Base-by-base conservation (phyloP, 441 rosid species). In the Populus trichocarpa region DNA sequence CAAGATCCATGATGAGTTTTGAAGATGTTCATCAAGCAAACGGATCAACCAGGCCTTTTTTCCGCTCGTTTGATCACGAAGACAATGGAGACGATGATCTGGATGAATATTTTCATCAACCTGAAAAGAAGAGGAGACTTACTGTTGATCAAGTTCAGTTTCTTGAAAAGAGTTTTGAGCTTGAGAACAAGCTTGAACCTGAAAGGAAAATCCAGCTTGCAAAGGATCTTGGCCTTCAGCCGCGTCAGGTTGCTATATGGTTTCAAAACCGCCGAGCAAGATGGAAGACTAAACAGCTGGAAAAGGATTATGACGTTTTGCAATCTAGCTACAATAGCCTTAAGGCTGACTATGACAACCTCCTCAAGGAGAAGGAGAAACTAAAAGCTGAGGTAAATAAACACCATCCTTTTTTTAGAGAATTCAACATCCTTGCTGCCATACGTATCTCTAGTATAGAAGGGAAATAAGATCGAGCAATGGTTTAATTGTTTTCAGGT, bases 161-260 rank as follows among this genome's bases (percentile, higher is more conserved):
- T 73, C 92, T 91, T 6, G 96, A 91, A 80, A 88, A 86, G 77
- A 88, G 90, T 78, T 91, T 91, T 71, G 94, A 89, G 78, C 87
- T 79, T 1, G 96, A 91, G 74, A 90, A 91, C 88, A 91, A 90
- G 85, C 94, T 91, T 20, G 92, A 91, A 79, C 93, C 96, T 1
- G 92, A 91, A 67, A 81, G 96, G 82, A 91, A 91, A 85, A 57
- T 84, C 86, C 92, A 90, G 87, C 92, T 91, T 8, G 93, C 96
- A 7, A 90, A 89, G 81, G 94, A 91, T 70, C 87, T 88, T 2
- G 90, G 93, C 25, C 83, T 91, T 81, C 90, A 89, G 83, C 93
- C 96, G n/a, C 82, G 96, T 50, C 94, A 91, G 81, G 89, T 91
- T 0, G 93, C 92, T 9, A 90, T 91, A 18, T 91, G 96, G 96